Conservation (phyloP, 2,329 filamentous ascomycete species). For the Exophiala spinifera region DNA sequence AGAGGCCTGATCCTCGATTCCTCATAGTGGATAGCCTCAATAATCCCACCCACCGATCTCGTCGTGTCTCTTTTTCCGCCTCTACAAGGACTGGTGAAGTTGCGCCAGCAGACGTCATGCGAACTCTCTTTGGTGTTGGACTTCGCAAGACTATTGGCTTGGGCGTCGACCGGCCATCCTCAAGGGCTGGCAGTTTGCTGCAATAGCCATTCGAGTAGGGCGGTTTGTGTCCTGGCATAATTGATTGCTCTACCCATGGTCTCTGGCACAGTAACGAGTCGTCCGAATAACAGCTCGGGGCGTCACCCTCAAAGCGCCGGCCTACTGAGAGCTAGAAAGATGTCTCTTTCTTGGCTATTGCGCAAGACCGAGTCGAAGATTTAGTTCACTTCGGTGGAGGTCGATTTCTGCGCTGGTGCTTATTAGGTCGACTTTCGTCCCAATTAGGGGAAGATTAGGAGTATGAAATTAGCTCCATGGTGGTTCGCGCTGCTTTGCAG, state of each 20-base stretch:
- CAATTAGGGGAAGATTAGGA: not conserved
- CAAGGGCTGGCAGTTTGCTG: too few relatives aligned
- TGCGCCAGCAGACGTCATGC: conserved; percentile 10
- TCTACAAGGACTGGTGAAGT: not conserved
- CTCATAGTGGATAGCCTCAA: not conserved
- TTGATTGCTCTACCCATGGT: too few relatives aligned
- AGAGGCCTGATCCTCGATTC: not conserved
- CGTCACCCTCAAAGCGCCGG: too few relatives aligned
- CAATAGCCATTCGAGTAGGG: too few relatives aligned
- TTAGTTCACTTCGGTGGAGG: too few relatives aligned
- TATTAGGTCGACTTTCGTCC: not conserved
- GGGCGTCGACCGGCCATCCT: not conserved
- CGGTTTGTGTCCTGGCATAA: too few relatives aligned
- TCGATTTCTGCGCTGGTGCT: not conserved
- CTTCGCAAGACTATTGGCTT: conserved; percentile 3
- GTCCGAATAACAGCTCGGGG: too few relatives aligned
- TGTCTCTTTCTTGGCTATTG: too few relatives aligned
- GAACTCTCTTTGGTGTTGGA: not conserved
- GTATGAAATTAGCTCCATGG: not conserved
- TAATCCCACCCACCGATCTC: not conserved
- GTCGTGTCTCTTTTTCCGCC: not conserved
- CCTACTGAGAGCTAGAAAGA: too few relatives aligned
- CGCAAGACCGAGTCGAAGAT: too few relatives aligned
- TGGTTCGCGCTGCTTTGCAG: not conserved
- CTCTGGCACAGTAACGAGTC: too few relatives aligned